Evolutionary conservation across 108 stramenopile species (phyloP).

Genomic region (Nitzschia sp.): DNA sequence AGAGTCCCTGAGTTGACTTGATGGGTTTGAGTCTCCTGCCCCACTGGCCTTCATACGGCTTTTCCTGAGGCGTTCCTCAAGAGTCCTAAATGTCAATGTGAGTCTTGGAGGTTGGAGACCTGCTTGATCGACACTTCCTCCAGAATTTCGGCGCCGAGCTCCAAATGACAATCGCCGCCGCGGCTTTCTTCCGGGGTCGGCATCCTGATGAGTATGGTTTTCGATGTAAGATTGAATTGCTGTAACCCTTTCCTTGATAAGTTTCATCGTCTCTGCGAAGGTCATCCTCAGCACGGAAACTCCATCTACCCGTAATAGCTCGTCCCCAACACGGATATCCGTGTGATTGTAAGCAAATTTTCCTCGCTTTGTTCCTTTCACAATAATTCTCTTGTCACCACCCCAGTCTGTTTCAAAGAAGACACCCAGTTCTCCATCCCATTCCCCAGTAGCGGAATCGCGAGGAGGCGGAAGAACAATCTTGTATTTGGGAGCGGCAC

Average conservation of each 20-base stretch:
- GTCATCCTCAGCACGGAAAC: conserved; percentile 53
- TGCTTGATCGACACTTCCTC: conserved; percentile 7
- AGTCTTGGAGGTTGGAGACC: conserved; percentile 28
- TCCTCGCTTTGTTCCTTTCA: conserved; percentile 85
- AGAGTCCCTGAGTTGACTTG: conserved; percentile 7
- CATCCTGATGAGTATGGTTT: neutral
- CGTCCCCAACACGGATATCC: conserved; percentile 89
- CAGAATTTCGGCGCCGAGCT: conserved; percentile 16
- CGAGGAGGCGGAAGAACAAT: conserved; percentile 67
- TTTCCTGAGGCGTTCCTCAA: conserved; percentile 85
- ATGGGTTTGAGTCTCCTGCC: conserved; percentile 7
- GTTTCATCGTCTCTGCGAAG: conserved; percentile 87
- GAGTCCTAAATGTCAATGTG: conserved; percentile 80
- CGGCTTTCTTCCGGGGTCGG: conserved; percentile 1
- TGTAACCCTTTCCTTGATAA: conserved; percentile 50
- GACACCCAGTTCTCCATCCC: conserved; percentile 85
- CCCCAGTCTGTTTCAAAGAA: conserved; percentile 95
- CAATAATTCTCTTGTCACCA: conserved; percentile 75
- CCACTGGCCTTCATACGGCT: conserved; percentile 57
- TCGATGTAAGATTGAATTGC: conserved; percentile 17
- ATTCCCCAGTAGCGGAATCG: conserved; percentile 25
- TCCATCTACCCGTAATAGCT: conserved; percentile 83
- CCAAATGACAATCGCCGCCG: conserved; percentile 21
- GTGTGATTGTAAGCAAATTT: conserved; percentile 79
- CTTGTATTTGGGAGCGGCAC: conserved; percentile 78